A percentile compares a stretch with the other conserved stretches of the same genome.
Conservation (phyloP, 768 basidiomycete genomes). For the Postia placenta region DNA sequence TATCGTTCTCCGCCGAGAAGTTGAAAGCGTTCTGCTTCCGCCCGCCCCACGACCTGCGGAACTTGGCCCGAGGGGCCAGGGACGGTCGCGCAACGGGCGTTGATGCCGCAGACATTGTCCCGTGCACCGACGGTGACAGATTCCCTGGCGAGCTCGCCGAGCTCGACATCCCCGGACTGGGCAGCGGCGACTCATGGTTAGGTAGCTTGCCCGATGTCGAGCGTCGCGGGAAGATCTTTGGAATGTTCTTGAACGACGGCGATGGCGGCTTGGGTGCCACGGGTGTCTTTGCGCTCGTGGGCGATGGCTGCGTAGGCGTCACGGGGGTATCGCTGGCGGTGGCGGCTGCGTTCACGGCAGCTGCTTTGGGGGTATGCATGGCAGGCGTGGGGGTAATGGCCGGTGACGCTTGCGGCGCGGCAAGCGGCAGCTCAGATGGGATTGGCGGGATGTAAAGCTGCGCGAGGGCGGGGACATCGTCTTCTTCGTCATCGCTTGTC, state of each 20-base stretch:
- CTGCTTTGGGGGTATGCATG: no score
- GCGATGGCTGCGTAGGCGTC: conserved; percentile 8
- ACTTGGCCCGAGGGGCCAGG: conserved; percentile 27
- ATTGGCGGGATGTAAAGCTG: conserved; percentile 11
- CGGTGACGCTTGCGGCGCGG: neutral
- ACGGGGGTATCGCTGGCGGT: conserved; percentile 18
- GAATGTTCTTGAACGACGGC: conserved; percentile 20
- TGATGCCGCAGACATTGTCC: conserved; percentile 19
- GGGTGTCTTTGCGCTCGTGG: conserved; percentile 19
- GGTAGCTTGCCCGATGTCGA: conserved; percentile 4
- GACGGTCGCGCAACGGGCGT: conserved; percentile 15
- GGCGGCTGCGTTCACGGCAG: no score
- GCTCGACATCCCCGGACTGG: conserved; percentile 3
- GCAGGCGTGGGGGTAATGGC: no score
- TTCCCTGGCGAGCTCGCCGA: conserved; percentile 12
- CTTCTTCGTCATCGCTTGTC: conserved; percentile 29
- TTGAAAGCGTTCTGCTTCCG: conserved; percentile 43
- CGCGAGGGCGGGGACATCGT: conserved; percentile 14
- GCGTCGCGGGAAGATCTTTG: conserved; percentile 30
- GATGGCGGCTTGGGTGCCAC: conserved; percentile 20
- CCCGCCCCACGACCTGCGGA: conserved; percentile 33
- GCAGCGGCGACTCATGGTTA: neutral
- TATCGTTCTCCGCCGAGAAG: conserved; percentile 69
- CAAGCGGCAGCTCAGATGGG: neutral
- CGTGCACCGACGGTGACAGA: conserved; percentile 9